Evolutionary conservation across 108 stramenopile genomes (phyloP).

Genomic region (Aureococcus anophagefferens): DNA sequence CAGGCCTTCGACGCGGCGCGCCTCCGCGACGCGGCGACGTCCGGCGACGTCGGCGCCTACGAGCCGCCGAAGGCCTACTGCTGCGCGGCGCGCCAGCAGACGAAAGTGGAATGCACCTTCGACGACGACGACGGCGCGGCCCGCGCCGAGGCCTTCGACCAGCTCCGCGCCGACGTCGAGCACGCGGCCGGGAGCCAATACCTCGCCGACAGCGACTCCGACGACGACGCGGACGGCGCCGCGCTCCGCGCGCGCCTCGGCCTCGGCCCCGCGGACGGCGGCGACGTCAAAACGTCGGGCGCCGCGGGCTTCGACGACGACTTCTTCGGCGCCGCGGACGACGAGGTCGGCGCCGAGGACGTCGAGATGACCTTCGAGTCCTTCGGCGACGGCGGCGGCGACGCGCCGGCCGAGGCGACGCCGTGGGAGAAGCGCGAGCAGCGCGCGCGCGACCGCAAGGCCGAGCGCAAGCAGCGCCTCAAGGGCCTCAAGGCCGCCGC

Average conservation of each 20-base stretch:
- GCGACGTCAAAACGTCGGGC: no score
- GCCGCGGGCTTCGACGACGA: not conserved
- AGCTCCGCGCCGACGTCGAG: not conserved
- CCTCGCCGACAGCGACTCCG: conserved; percentile 1
- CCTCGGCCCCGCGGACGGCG: not conserved
- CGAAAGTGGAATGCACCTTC: conserved; percentile 46
- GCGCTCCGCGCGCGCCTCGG: not conserved
- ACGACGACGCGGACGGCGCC: not conserved
- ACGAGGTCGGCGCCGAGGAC: not conserved
- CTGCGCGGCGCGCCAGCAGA: conserved; percentile 34
- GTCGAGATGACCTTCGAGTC: not conserved
- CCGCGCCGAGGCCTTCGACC: not conserved
- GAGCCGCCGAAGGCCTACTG: conserved; percentile 32
- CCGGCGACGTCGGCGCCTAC: conserved; percentile 26
- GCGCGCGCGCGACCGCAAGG: not conserved
- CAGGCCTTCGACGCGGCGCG: conserved; percentile 19
- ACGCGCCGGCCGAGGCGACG: not conserved
- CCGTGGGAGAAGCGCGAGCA: not conserved
- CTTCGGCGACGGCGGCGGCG: not conserved
- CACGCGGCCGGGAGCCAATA: not conserved
- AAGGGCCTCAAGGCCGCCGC: not conserved
- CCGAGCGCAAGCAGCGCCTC: not conserved
- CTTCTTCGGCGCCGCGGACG: not conserved
- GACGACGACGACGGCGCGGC: conserved; percentile 33
- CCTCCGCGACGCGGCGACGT: conserved; percentile 24